Evolutionary conservation across 768 basidiomycete species (phyloP), one percentile per base, ranked within the genome.

Genomic region (Saitozyma sp.): DNA sequence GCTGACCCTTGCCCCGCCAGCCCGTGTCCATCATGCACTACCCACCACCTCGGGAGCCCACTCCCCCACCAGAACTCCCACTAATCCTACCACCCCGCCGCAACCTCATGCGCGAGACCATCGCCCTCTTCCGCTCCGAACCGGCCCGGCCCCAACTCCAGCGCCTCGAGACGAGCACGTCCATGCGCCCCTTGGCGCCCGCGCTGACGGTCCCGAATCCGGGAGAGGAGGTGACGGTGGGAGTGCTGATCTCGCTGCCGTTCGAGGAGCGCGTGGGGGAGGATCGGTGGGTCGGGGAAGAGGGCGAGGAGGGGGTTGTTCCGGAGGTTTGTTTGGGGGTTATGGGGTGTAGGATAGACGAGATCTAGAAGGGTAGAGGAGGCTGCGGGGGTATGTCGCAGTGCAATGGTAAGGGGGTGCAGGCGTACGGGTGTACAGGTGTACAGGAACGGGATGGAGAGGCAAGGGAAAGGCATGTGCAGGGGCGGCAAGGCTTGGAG

Each of bases 241-340:
- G 73, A 1, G 70, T 74, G 19, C 60, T 74, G 61, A 74, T 74
- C 39, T 67, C 73, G 14, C 54, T 74, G 57, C 73, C 73, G 11
- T 54, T 58, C 17, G 62, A 71, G 42, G 62, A 61, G 13, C 49
- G 38, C 9, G 62, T 52, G 29, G 66, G 54, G 41, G 54, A 57
- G 40, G 62, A 62, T 17, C 38, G 59, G 8, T 68, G 66, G 67
- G 62, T 59, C 43, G 10, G 37, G 19, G 40, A 57, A 19, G 60
- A 57, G n/a, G 62, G 60, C 29, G 72, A 62, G 17, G 64, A 62
- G 19, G 70, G 69, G 49, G 54, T 41, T 29, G 69, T 74, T 14
- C 73, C 73, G 9, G 52, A 63, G 45, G 69, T 74, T 13, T 65
- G 69, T 56, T 56, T 74, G 50, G 73, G 72, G 5, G 68, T 73